Conservation (phyloP, 441 rosid species). For the Pelargonium hybrid region DNA sequence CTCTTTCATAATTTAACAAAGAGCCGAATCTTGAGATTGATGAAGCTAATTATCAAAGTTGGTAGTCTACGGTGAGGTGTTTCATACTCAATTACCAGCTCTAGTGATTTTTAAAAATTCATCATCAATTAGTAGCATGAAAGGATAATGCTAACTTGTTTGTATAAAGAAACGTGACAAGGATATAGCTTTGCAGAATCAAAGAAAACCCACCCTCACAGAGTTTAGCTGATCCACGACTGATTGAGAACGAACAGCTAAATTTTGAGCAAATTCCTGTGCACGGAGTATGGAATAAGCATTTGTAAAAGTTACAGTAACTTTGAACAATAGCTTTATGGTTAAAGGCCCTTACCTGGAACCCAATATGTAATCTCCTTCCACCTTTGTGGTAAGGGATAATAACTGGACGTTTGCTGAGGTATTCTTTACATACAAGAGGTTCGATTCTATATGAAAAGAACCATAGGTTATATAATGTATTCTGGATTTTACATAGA, state of each 20-base stretch:
- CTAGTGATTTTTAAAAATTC: neutral
- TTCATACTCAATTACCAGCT: neutral
- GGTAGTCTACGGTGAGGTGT: neutral
- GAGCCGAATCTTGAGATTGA: too few species aligned
- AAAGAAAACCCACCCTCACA: constrained; percentile 43
- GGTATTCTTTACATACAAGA: constrained; percentile 78
- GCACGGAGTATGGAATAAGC: constrained; percentile 4
- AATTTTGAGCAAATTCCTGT: constrained; percentile 77
- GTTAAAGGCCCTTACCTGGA: constrained; percentile 43
- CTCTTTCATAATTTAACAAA: too few species aligned
- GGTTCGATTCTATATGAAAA: constrained; percentile 67
- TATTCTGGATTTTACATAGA: neutral
- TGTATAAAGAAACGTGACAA: constrained; percentile 4
- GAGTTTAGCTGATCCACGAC: constrained; percentile 43
- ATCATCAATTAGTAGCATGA: neutral
- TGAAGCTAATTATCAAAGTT: neutral
- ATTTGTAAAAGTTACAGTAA: neutral
- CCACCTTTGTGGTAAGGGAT: constrained; percentile 98
- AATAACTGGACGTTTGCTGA: constrained; percentile 61
- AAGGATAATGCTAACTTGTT: too few species aligned
- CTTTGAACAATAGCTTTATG: neutral
- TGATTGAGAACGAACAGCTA: constrained; percentile 66
- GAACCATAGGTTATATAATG: constrained; percentile 14
- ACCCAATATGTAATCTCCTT: constrained; percentile 84
- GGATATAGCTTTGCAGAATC: constrained; percentile 9